Base-by-base conservation (phyloP, 768 basidiomycete species). In the Floccularia luteovirens region DNA sequence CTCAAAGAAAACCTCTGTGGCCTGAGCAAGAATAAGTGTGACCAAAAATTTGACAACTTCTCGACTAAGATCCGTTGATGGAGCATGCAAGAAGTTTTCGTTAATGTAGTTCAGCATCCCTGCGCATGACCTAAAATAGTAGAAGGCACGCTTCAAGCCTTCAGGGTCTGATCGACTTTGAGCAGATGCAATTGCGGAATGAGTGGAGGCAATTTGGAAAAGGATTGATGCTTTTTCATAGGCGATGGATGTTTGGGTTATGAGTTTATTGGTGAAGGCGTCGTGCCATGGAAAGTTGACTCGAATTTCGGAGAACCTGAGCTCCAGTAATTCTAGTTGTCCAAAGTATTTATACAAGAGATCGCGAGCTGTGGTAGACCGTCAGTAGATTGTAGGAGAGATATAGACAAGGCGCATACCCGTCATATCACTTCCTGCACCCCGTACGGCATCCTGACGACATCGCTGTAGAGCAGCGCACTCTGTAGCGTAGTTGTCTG, bases 91-190 rank as follows among this genome's bases (percentile, higher is more conserved):
- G 60, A 99, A 99, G 74, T 99, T 97, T 61, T 99, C 96, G 65
- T 98, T 97, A 69, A 99, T 92, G 59, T 98, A 99, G 4, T 82
- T 90, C 54, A 97, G 78, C 90, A 99, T 96, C 14, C 96, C 96
- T 2, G 93, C 90, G 30, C 87, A 82, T 8, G 86, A 79, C 13
- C 85, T 71, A 52, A 90, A 88, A 62, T 90, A 93, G 62, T 90
- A 78, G 66, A 96, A 99, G 0, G 94, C 79, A 24, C 90, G 79
- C 62, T 96, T 98, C 52, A 90, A 61, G 14, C 93, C 92, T 59
- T 97, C 91, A 1, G 90, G 88, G 40, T 91, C 86, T 0, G 83
- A 80, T 39, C 91, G 74, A 54, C 80, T 86, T 65, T 93, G 88
- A 1, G 85, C 74, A 0, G 85, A 60, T 8, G 92, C 92, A 52